Evolutionary conservation across 139 green algal genomes (phyloP).

Genomic region (Axilococcus clingmanii): DNA sequence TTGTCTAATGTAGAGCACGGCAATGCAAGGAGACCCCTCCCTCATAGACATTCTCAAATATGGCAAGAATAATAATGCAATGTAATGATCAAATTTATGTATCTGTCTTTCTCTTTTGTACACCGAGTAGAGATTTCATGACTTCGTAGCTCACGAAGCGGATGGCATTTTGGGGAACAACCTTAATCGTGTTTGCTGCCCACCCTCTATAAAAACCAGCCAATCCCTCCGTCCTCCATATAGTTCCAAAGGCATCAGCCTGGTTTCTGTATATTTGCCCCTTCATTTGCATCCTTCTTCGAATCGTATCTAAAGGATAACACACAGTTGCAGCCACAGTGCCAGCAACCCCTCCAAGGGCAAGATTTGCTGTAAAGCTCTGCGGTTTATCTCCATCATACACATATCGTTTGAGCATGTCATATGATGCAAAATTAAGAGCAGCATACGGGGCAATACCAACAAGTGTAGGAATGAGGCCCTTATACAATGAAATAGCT

Average conservation of each 20-base stretch:
- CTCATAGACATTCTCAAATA: too few relatives aligned
- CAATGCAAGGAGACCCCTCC: too few relatives aligned
- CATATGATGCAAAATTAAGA: conserved; percentile 91
- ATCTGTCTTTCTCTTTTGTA: conserved; percentile 74
- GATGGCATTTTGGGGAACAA: conserved; percentile 85
- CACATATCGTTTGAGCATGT: conserved; percentile 66
- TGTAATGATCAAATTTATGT: conserved; percentile 34
- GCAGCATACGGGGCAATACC: conserved; percentile 93
- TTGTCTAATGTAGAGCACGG: too few relatives aligned
- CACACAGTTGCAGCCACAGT: conserved; percentile 68
- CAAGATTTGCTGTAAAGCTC: conserved; percentile 53
- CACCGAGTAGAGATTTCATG: conserved; percentile 59
- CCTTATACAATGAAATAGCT: conserved; percentile 70
- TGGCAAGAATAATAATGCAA: too few relatives aligned
- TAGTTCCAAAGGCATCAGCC: conserved; percentile 23
- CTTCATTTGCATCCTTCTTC: conserved; percentile 84
- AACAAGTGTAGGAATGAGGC: conserved; percentile 81
- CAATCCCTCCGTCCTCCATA: conserved; percentile 58
- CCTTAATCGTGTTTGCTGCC: conserved; percentile 83
- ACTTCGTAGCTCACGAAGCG: conserved; percentile 79
- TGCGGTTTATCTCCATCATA: conserved; percentile 44
- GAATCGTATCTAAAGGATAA: conserved; percentile 88
- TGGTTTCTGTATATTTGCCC: conserved; percentile 64
- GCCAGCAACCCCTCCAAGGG: conserved; percentile 57
- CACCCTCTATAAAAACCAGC: conserved; percentile 85